Evolutionary conservation across 2,329 filamentous ascomycete species (phyloP), one percentile per base, ranked within the genome.

Genomic region (Sporothrix inflata): DNA sequence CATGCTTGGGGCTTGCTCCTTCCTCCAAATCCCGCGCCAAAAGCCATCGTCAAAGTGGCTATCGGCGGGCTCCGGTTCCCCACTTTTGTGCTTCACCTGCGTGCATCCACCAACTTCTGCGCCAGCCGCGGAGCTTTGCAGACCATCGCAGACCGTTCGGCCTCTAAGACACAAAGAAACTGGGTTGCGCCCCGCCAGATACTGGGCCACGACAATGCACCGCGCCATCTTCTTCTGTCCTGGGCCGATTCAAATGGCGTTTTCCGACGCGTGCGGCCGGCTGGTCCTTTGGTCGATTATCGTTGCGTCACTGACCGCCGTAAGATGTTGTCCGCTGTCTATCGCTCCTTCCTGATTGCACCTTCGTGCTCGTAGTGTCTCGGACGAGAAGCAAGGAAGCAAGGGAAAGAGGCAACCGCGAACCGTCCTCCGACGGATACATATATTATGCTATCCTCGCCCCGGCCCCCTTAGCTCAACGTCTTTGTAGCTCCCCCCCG

Each of bases 41-140:
- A 61, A 30, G 51, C n/a, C 57, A 53, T 47, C 55, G 38, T 42
- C 40, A 38, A 67, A 69, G 74, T 76, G 76, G 76, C 73, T 65
- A 55, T 76, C 75, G 76, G 75, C 76, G 76, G 75, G 75, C 74
- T 77, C 76, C 76, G 76, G 71, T 57, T 69, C 72, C 49, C 74
- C 73, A 74, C 47, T 53, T 70, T 49, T 60, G 12, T 40, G 51
- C 67, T 45, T 57, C 40, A 30, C 68, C 16, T 30, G 14, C 24
- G 40, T n/a, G 21, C 67, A 42, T 61, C 45, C 38, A 61, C 21
- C 63, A 27, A 24, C 42, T 53, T 51, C 14, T 42, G 30, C 49
- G 45, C 30, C 45, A 45, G 45, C 27, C 45, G 69, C 21, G 60
- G 47, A 69, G 47, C 65, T 45, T 51, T 53, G 71, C 45, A 53